Evolutionary conservation across 495 filamentous ascomycete genomes (phyloP).

Genomic region (Ramalina peruviana): DNA sequence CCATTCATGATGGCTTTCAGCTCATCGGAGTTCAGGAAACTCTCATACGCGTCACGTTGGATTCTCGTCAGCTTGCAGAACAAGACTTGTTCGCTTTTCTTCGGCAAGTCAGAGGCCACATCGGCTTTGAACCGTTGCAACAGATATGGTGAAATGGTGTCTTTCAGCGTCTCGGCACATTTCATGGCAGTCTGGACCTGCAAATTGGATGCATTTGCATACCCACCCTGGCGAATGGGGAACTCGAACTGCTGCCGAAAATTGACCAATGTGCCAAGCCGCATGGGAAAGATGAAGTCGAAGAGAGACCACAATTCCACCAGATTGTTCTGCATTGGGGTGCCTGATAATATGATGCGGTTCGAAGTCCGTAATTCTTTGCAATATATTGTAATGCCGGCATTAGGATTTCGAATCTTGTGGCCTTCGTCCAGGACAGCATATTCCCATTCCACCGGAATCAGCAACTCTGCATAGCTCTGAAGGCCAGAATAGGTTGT

Average conservation of each 20-base stretch:
- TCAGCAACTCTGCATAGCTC: constrained; percentile 65
- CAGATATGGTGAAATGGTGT: constrained; percentile 80
- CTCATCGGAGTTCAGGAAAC: constrained; percentile 70
- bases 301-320: constrained; percentile 95
- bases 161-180: constrained; percentile 81
- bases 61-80: constrained; percentile 79
- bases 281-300: constrained; percentile 94
- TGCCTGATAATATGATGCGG: constrained; percentile 85
- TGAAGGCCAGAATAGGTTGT: constrained; percentile 92
- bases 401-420: constrained; percentile 92
- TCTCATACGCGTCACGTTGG: constrained; percentile 63
- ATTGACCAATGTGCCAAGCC: constrained; percentile 74
- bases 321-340: constrained; percentile 95
- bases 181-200: constrained; percentile 84
- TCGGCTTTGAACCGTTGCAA: constrained; percentile 90
- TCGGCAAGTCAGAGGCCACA: constrained; percentile 80
- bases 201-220: constrained; percentile 82
- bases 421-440: constrained; percentile 94
- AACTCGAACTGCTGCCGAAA: constrained; percentile 86
- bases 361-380: constrained; percentile 82
- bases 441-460: constrained; percentile 77
- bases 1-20: constrained; percentile 63
- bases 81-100: constrained; percentile 88
- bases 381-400: constrained; percentile 79
- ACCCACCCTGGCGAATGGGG: constrained; percentile 81